phyloP scores from a whole-genome alignment of 768 basidiomycete species.

The Agrocybe praecox region DNA sequence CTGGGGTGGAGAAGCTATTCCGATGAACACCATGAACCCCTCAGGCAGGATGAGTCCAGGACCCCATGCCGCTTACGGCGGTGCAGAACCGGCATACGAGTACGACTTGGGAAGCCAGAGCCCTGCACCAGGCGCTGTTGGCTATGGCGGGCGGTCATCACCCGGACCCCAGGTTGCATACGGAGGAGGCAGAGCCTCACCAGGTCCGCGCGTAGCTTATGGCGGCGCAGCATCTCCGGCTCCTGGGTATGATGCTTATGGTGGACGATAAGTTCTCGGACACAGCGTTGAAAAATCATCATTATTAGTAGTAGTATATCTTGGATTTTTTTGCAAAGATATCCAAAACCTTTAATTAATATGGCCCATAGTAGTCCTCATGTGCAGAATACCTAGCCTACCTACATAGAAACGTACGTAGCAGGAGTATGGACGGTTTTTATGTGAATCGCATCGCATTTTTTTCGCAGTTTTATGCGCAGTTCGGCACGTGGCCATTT shows the following conservation, averaged over 20 bases:
- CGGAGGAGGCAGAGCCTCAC: constrained; percentile 31
- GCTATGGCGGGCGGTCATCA: constrained; percentile 32
- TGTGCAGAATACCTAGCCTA: not conserved
- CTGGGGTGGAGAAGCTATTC: constrained; percentile 61
- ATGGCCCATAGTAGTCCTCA: not conserved
- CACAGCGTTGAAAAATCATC: constrained; percentile 15
- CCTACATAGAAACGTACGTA: not conserved
- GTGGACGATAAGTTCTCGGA: constrained; percentile 17
- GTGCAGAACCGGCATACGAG: constrained; percentile 19
- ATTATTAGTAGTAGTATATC: constrained; percentile 10
- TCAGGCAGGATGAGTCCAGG: constrained; percentile 39
- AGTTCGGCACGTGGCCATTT: constrained; percentile 1
- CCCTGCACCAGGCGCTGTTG: constrained; percentile 27
- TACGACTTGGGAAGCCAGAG: constrained; percentile 30
- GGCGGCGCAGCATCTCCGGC: constrained; percentile 42
- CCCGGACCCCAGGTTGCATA: constrained; percentile 37
- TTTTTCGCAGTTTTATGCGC: not conserved
- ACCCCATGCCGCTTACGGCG: constrained; percentile 34
- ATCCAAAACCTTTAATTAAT: constrained; percentile 10
- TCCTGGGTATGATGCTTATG: constrained; percentile 45
- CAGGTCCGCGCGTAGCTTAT: constrained; percentile 47
- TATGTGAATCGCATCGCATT: not conserved
- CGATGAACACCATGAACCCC: constrained; percentile 69
- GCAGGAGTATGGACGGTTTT: not conserved
- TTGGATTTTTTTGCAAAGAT: not conserved